phyloP scores from a whole-genome alignment of 1,139 yeast species.

The Maudiozyma humilis region DNA sequence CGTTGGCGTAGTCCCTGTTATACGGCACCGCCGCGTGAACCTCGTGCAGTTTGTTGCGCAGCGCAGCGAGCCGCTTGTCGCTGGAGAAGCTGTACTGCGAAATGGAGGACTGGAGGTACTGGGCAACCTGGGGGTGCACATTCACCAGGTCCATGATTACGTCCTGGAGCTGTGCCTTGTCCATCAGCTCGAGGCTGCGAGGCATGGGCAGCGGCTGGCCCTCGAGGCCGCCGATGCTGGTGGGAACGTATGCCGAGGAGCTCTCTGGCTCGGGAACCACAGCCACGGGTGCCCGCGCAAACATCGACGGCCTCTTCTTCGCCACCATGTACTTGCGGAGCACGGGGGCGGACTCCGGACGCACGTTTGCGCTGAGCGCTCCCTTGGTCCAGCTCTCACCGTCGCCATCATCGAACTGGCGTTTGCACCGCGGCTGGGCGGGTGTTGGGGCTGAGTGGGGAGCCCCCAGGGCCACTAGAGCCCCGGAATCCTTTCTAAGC shows the following conservation, averaged over 20 bases:
- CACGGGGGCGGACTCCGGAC: background rate
- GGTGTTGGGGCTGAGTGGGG: no score
- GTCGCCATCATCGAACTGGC: slow-evolving; percentile 1
- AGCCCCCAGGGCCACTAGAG: no score
- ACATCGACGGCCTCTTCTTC: slow-evolving; percentile 5
- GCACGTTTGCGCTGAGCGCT: background rate
- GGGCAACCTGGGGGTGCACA: slow-evolving; percentile 24
- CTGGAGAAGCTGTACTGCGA: slow-evolving; percentile 15
- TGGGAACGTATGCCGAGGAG: slow-evolving; percentile 4
- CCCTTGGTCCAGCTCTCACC: background rate
- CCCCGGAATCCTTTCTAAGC: background rate
- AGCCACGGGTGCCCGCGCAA: background rate
- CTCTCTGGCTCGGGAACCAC: slow-evolving; percentile 4
- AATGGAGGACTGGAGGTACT: slow-evolving; percentile 17
- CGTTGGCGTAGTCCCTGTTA: slow-evolving; percentile 12
- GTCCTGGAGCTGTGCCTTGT: slow-evolving; percentile 22
- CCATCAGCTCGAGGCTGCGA: slow-evolving; percentile 28
- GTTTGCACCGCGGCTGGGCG: background rate
- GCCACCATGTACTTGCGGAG: slow-evolving; percentile 5
- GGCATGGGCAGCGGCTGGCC: slow-evolving; percentile 29
- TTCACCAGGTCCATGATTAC: slow-evolving; percentile 22
- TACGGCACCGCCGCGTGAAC: slow-evolving; percentile 27
- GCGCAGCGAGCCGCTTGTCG: slow-evolving; percentile 19
- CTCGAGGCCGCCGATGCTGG: slow-evolving; percentile 14
- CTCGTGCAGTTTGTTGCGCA: slow-evolving; percentile 21